These are phyloP conservation scores for Purpureocillium takamizusanense DNA, from an alignment of 2,329 filamentous ascomycete species.

Conservation along the genomic window DNA sequence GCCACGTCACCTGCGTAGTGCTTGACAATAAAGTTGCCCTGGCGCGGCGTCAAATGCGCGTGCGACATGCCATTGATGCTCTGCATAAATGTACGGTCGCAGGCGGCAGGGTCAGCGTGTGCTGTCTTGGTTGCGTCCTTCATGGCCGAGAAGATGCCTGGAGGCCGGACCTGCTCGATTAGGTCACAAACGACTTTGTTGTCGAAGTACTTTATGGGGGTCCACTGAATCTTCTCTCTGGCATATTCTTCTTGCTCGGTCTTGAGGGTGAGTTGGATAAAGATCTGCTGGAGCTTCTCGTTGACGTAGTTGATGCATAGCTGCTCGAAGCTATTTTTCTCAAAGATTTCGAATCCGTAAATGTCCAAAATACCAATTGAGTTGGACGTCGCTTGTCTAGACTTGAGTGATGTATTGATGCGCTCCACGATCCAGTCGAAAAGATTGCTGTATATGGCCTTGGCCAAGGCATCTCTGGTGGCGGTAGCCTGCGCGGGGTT, in stretches of 20 bases:
- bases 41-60: slow-evolving; percentile 80
- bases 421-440: slow-evolving; percentile 98
- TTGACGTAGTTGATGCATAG: slow-evolving; percentile 99
- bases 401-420: slow-evolving; percentile 80
- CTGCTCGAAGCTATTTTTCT: slow-evolving; percentile 98
- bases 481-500: slow-evolving; percentile 80
- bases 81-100: slow-evolving; percentile 92
- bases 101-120: slow-evolving; percentile 87
- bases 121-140: slow-evolving; percentile 99
- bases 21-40: slow-evolving; percentile 97
- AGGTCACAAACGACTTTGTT: slow-evolving; percentile 98
- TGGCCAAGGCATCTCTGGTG: slow-evolving; percentile 84
- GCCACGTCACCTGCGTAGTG: slow-evolving; percentile 96
- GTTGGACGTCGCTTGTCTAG: slow-evolving; percentile 65
- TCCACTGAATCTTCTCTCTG: slow-evolving; percentile 95
- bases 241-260: slow-evolving; percentile 97
- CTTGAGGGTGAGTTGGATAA: slow-evolving; percentile 94
- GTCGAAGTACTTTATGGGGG: slow-evolving; percentile 97
- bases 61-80: slow-evolving; percentile 86
- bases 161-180: slow-evolving; percentile 84
- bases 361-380: slow-evolving; percentile 97
- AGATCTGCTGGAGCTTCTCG: slow-evolving; percentile 98
- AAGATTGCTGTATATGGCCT: slow-evolving; percentile 94
- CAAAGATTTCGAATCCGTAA: slow-evolving; percentile 98
- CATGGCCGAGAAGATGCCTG: slow-evolving; percentile 87